Conservation (phyloP, 2,329 filamentous ascomycete species). For the Boeremia lycopersici region DNA sequence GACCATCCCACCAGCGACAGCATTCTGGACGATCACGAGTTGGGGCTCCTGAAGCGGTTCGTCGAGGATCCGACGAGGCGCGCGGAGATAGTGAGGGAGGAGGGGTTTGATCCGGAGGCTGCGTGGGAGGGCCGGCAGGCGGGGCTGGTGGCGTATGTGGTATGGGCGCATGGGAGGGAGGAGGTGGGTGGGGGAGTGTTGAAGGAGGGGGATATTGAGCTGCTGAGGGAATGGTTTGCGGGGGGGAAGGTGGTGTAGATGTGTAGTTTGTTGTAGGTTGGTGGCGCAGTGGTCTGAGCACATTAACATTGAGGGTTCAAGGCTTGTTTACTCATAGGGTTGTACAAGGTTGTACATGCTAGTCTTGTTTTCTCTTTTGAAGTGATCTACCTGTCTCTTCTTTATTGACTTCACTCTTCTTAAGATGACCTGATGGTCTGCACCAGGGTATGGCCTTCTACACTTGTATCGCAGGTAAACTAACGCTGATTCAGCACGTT, state of each 20-base stretch:
- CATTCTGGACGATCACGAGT: slow-evolving; percentile 5
- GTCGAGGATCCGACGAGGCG: neutral
- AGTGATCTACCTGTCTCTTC: too few relatives aligned
- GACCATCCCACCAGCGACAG: slow-evolving; percentile 8
- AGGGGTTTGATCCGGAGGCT: neutral
- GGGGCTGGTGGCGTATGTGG: neutral
- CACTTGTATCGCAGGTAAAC: too few relatives aligned
- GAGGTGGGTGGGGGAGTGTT: neutral
- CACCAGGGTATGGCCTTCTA: too few relatives aligned
- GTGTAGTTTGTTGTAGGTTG: neutral
- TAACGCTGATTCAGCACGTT: neutral
- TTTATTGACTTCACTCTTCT: too few relatives aligned
- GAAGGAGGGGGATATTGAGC: slow-evolving; percentile 1
- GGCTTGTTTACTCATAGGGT: too few relatives aligned
- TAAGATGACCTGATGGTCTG: too few relatives aligned
- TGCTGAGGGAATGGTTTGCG: slow-evolving; percentile 9
- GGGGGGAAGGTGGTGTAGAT: neutral
- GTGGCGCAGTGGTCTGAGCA: too few relatives aligned
- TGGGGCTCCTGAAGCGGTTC: slow-evolving; percentile 1
- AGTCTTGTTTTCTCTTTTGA: too few relatives aligned
- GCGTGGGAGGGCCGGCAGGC: neutral
- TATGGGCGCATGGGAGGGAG: neutral
- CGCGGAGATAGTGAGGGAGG: neutral
- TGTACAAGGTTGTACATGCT: too few relatives aligned
- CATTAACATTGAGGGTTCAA: too few relatives aligned